Conservation (phyloP, 345 rosid genomes). For the Hypericum androsaemum region DNA sequence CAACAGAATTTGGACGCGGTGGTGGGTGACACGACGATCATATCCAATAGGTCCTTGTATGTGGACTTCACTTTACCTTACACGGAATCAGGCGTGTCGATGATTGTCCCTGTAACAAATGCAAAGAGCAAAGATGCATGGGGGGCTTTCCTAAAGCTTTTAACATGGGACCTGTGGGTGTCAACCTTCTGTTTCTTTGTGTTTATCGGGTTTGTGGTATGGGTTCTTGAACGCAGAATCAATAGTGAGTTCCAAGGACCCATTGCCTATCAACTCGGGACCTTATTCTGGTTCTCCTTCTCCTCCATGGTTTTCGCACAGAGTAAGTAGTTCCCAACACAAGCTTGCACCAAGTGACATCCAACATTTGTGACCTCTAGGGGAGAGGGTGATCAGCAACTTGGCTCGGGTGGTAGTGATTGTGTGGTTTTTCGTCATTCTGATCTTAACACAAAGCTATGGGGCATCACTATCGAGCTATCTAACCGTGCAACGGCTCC, state of each 20-base stretch:
- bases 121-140: neutral
- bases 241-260: constrained; percentile 9
- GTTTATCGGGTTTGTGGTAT: constrained; percentile 10
- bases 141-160: constrained; percentile 20
- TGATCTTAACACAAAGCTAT: constrained; percentile 40
- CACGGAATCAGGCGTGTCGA: constrained; percentile 16
- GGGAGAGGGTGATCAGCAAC: constrained; percentile 38
- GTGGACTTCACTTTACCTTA: constrained; percentile 23
- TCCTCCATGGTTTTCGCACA: constrained; percentile 14
- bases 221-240: constrained; percentile 7
- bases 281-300: constrained; percentile 13
- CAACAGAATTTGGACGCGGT: constrained; percentile 14
- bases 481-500: constrained; percentile 32
- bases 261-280: constrained; percentile 2
- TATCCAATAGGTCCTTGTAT: constrained; percentile 8
- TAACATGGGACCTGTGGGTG: constrained; percentile 18
- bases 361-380: constrained; percentile 6
- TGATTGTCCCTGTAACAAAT: constrained; percentile 10
- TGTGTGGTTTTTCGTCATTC: constrained; percentile 44
- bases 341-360: neutral
- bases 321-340: constrained; percentile 1
- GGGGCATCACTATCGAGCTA: constrained; percentile 41
- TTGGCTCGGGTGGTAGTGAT: constrained; percentile 37
- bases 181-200: constrained; percentile 4
- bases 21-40: constrained; percentile 19